Conservation (phyloP, 106 monocot genomes). For the Acorus gramineus region DNA sequence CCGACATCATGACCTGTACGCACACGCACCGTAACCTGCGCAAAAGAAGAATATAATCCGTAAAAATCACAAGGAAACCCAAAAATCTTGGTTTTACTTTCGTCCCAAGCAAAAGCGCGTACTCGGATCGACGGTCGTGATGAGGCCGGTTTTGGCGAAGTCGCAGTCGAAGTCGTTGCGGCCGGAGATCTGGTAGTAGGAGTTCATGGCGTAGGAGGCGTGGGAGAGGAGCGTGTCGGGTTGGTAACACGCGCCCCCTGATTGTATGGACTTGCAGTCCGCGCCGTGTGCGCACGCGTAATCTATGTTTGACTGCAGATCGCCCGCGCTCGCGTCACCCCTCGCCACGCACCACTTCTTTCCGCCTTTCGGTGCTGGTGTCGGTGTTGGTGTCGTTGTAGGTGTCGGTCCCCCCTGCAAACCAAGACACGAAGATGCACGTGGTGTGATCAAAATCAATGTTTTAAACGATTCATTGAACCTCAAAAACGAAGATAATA, state of each 20-base stretch:
- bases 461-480: no score
- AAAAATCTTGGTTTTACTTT: not conserved
- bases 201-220: slow-evolving; percentile 64
- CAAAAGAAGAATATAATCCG: not conserved
- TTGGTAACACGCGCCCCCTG: slow-evolving; percentile 40
- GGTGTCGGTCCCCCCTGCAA: not conserved
- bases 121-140: slow-evolving; percentile 47
- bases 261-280: slow-evolving; percentile 40
- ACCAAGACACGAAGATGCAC: not conserved
- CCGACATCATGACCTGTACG: slow-evolving; percentile 14
- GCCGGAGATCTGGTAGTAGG: slow-evolving; percentile 42
- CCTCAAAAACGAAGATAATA: no score
- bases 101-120: not conserved
- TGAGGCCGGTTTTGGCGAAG: slow-evolving; percentile 37
- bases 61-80: not conserved
- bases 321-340: slow-evolving; percentile 10
- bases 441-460: not conserved
- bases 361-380: not conserved
- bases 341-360: slow-evolving; percentile 59
- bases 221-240: slow-evolving; percentile 41
- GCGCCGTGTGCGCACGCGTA: slow-evolving; percentile 42
- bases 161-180: slow-evolving; percentile 40
- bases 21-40: slow-evolving; percentile 33
- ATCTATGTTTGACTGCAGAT: slow-evolving; percentile 52
- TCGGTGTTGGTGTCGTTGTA: not conserved